Percentiles rank a stretch among this genome's conserved stretches.
Conservation (phyloP, 2,329 filamentous ascomycete species). For the Paradendryphiella salina region DNA sequence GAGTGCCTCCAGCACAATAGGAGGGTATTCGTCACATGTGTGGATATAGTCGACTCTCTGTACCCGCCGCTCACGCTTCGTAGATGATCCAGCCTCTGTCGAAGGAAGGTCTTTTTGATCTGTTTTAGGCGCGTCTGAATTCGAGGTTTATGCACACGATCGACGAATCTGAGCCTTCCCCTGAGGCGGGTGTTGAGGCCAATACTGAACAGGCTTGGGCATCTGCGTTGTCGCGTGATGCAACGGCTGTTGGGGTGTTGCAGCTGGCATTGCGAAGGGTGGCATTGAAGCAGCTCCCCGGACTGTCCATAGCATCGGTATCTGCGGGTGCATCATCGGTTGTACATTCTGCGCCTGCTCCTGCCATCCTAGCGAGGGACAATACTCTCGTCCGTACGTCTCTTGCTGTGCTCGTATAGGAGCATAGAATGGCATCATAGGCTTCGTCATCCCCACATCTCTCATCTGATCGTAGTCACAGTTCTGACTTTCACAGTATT, state of each 20-base stretch:
- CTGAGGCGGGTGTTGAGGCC: conserved; percentile 1
- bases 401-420: conserved; percentile 4
- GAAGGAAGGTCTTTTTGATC: background rate
- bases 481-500: background rate
- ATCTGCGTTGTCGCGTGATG: background rate
- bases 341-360: background rate
- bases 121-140: conserved; percentile 3
- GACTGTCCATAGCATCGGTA: conserved; percentile 1
- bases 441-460: conserved; percentile 1
- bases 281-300: background rate
- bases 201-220: conserved; percentile 3
- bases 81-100: background rate
- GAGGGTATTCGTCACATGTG: conserved; percentile 28
- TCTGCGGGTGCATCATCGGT: background rate
- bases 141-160: background rate
- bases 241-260: background rate
- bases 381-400: background rate
- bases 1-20: conserved; percentile 19
- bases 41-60: conserved; percentile 26
- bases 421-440: background rate
- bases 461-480: background rate
- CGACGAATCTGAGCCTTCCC: conserved; percentile 1
- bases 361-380: background rate
- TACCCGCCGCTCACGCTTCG: background rate
- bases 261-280: background rate